These are phyloP conservation scores for Coprinellus aureogranulatus DNA, from an alignment of 768 basidiomycete genomes.

Conservation along the genomic window DNA sequence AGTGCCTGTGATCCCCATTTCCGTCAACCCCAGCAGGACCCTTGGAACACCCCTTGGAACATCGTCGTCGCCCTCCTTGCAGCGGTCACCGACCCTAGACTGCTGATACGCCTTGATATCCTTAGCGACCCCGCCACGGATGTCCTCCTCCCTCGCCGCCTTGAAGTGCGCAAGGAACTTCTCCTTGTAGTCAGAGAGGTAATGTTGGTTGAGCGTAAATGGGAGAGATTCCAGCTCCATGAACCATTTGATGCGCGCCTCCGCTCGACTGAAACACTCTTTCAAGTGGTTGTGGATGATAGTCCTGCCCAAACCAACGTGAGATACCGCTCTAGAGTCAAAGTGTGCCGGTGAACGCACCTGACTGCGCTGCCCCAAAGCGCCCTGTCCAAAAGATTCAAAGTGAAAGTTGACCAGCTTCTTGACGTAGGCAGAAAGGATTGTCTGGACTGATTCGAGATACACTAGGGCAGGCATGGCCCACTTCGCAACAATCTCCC, in stretches of 20 bases:
- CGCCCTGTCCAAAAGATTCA: slow-evolving; percentile 47
- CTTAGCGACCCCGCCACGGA: slow-evolving; percentile 20
- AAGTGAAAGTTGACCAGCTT: slow-evolving; percentile 51
- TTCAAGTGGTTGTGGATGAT: slow-evolving; percentile 50
- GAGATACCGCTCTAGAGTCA: too few species aligned
- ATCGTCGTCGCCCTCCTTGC: neutral
- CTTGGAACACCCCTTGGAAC: slow-evolving; percentile 25
- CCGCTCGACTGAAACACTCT: slow-evolving; percentile 35
- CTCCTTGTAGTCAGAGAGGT: slow-evolving; percentile 42
- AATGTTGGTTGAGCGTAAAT: slow-evolving; percentile 51
- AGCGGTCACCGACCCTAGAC: neutral
- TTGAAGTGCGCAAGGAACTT: slow-evolving; percentile 49
- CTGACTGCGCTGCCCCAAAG: slow-evolving; percentile 47
- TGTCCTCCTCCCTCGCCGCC: slow-evolving; percentile 33
- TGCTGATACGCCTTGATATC: slow-evolving; percentile 23
- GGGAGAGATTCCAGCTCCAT: slow-evolving; percentile 48
- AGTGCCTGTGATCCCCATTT: slow-evolving; percentile 37
- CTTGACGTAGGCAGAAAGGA: slow-evolving; percentile 39
- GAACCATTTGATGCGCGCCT: slow-evolving; percentile 46
- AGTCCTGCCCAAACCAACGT: slow-evolving; percentile 15
- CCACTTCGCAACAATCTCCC: slow-evolving; percentile 47
- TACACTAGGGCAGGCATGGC: slow-evolving; percentile 41
- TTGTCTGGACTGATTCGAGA: slow-evolving; percentile 36
- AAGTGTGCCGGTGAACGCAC: slow-evolving; percentile 20
- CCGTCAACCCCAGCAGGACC: slow-evolving; percentile 33